These are phyloP conservation scores for Ricinus communis DNA, from an alignment of 345 rosid genomes.

Conservation along the genomic window DNA sequence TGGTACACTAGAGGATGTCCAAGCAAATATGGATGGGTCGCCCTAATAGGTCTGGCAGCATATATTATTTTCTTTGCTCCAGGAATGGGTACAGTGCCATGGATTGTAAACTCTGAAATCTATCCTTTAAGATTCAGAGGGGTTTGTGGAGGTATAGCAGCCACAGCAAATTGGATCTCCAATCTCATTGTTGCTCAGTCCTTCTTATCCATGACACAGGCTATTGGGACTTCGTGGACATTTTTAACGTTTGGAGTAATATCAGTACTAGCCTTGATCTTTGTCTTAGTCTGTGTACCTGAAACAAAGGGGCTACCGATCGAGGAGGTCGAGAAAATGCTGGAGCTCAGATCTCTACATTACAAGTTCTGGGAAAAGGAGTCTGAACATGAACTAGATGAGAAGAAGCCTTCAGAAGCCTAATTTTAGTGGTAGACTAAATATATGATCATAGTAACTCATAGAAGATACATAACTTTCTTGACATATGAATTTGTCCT, in stretches of 20 bases:
- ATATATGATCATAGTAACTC: no score
- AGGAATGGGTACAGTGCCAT: conserved; percentile 87
- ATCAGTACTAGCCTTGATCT: conserved; percentile 54
- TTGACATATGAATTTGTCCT: no score
- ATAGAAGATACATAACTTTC: no score
- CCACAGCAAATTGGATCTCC: conserved; percentile 79
- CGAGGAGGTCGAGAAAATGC: conserved; percentile 82
- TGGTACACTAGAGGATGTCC: conserved; percentile 94
- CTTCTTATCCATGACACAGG: conserved; percentile 62
- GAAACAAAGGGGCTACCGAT: conserved; percentile 86
- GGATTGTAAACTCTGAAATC: conserved; percentile 88
- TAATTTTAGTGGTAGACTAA: no score
- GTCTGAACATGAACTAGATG: no score
- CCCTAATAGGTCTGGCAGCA: no score
- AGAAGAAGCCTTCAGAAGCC: no score
- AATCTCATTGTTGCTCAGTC: conserved; percentile 80
- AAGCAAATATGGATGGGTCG: conserved; percentile 70
- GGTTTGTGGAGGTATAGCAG: conserved; percentile 83
- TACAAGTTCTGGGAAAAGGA: no score
- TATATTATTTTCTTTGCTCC: conserved; percentile 87
- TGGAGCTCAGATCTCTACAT: no score
- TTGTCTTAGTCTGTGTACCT: conserved; percentile 71
- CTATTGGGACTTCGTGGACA: conserved; percentile 73
- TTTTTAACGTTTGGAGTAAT: conserved; percentile 64
- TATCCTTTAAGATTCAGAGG: conserved; percentile 82